Evolutionary conservation across 2,329 filamentous ascomycete genomes (phyloP).

Genomic region (Fusarium zealandicum): DNA sequence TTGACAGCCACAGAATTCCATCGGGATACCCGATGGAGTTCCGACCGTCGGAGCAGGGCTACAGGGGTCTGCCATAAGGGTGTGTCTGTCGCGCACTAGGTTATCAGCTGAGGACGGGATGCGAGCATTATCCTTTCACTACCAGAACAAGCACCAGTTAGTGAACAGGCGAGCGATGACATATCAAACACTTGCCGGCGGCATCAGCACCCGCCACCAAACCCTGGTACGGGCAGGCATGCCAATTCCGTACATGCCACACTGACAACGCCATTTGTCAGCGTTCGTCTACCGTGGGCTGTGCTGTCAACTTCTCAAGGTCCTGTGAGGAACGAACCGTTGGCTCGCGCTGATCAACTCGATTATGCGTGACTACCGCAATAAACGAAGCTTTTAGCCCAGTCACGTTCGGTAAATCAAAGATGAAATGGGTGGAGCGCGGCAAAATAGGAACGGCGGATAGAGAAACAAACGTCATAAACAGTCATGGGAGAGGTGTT

Average conservation of each 20-base stretch:
- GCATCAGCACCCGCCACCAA: constrained; percentile 33
- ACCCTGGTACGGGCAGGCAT: constrained; percentile 29
- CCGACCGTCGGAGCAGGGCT: constrained; percentile 37
- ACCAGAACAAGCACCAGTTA: constrained; percentile 26
- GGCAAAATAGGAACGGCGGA: constrained; percentile 19
- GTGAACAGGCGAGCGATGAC: constrained; percentile 28
- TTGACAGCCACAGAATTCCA: constrained; percentile 27
- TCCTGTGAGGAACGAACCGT: constrained; percentile 8
- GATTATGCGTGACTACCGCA: constrained; percentile 7
- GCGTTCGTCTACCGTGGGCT: constrained; percentile 10
- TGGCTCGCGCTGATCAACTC: constrained; percentile 17
- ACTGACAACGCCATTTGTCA: constrained; percentile 38
- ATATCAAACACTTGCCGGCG: constrained; percentile 33
- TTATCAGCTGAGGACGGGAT: constrained; percentile 34
- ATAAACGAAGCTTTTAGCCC: constrained; percentile 6
- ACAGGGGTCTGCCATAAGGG: constrained; percentile 38
- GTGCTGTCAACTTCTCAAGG: background rate
- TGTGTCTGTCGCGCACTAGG: constrained; percentile 29
- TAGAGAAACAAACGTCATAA: constrained; percentile 32
- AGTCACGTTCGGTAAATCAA: constrained; percentile 6
- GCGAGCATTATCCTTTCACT: constrained; percentile 35
- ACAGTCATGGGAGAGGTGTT: constrained; percentile 18
- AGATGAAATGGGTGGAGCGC: constrained; percentile 15
- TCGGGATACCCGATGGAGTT: constrained; percentile 40
- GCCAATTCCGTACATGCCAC: constrained; percentile 33